Evolutionary conservation across 345 rosid species (phyloP), one percentile per base, ranked within the genome.

Genomic region (Arabidopsis suecica): DNA sequence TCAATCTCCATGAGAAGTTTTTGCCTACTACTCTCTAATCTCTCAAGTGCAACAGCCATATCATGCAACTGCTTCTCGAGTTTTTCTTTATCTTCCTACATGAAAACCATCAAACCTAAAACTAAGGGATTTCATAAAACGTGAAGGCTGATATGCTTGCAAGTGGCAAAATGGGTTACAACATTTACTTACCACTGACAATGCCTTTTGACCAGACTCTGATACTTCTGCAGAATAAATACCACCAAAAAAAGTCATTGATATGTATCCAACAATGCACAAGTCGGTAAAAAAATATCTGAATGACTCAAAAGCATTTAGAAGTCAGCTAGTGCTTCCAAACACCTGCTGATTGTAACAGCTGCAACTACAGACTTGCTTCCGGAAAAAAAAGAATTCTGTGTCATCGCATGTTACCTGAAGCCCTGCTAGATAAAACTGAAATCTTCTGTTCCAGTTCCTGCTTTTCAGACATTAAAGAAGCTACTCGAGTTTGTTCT

Each of bases 1-100:
- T 95, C 99, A 84, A 92, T 89, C 98, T 95, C 99, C 85, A 81
- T 78, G 25, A 95, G 87, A 88, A 95, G 98, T 83, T 92, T 95
- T 83, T 95, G 97, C 73, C 98, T 85, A 69, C 99, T 89, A 82
- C 73, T 88, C 82, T 95, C 99, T 65, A 95, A 79, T 79, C 93
- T 89, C 87, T 95, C 99, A 79, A 95, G 84, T 59, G 80, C 96
- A 30, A 90, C 87, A 77, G 98, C 98, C 99, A 95, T 81, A 80
- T 92, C 93, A 74, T 92, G 98, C 84, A 95, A 83, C 87, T 88
- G 93, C 80, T 79, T 89, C 89, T 95, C 99, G 50, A 90, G 84
- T 82, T 79, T 87, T 82, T 89, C 93, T 77, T 86, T 88, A 48
- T 88, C 96, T 82, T 89, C 97, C 97, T 95, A 81, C 79, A 81